Percentiles rank a stretch among this genome's conserved stretches.
Evolutionary conservation across 1,284 basidiomycete species (phyloP).

Genomic region (Ganoderma leucocontextum): DNA sequence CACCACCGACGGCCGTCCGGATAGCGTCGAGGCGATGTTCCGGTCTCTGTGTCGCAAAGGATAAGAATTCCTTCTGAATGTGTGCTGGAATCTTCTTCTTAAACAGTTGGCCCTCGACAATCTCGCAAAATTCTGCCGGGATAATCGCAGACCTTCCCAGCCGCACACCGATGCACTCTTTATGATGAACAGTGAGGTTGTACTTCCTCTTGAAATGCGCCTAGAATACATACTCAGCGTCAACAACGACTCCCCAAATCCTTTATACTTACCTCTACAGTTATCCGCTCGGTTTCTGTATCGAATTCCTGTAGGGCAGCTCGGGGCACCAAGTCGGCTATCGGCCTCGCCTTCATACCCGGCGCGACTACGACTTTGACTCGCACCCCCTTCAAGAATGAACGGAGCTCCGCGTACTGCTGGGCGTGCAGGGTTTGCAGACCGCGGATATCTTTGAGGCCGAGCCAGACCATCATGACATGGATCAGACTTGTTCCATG

Average conservation of each 20-base stretch:
- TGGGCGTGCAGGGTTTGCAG: neutral
- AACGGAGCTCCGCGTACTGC: conserved; percentile 3
- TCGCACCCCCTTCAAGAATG: conserved; percentile 21
- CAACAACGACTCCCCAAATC: neutral
- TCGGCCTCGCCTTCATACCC: conserved; percentile 8
- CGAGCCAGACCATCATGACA: conserved; percentile 4
- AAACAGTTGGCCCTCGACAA: conserved; percentile 54
- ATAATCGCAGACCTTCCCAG: conserved; percentile 38
- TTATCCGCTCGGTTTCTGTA: conserved; percentile 6
- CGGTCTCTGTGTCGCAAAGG: conserved; percentile 18
- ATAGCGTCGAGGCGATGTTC: conserved; percentile 2
- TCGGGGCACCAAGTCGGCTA: conserved; percentile 7
- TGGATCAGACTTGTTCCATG: conserved; percentile 7
- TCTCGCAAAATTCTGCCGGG: conserved; percentile 53
- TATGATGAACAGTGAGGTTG: conserved; percentile 1
- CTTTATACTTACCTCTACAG: conserved; percentile 9
- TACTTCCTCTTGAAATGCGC: conserved; percentile 20
- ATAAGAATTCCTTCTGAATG: conserved; percentile 24
- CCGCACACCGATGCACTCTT: conserved; percentile 12
- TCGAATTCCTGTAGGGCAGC: conserved; percentile 20
- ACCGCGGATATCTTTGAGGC: neutral
- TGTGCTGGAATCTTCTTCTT: conserved; percentile 51
- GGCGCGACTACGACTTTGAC: conserved; percentile 1
- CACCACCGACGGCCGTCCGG: conserved; percentile 1
- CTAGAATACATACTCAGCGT: neutral